A percentile compares a stretch with the other conserved stretches of the same genome.
phyloP scores from a whole-genome alignment of 2,329 filamentous ascomycete genomes.

The Alternaria triticina region DNA sequence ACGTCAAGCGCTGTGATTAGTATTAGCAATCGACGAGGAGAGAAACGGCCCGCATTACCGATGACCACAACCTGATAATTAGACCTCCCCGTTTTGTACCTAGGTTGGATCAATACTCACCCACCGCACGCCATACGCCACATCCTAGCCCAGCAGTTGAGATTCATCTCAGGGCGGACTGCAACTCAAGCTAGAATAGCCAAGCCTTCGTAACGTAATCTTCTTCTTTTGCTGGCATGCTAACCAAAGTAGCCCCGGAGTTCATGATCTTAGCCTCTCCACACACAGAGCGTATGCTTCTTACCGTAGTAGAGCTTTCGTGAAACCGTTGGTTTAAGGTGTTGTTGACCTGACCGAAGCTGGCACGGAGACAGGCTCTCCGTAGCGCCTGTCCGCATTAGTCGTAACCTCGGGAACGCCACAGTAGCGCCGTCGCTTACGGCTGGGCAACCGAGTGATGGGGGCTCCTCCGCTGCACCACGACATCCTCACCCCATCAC shows the following conservation, averaged over 20 bases:
- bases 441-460: background rate
- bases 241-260: background rate
- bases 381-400: background rate
- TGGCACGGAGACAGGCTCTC: constrained; percentile 2
- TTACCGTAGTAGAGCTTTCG: background rate
- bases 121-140: background rate
- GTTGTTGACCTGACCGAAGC: background rate
- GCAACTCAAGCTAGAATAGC: background rate
- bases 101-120: background rate
- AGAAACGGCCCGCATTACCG: constrained; percentile 2
- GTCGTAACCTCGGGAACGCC: constrained; percentile 4
- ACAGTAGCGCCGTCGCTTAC: constrained; percentile 4
- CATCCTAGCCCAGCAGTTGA: background rate
- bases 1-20: background rate
- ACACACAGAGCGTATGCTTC: background rate
- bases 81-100: background rate
- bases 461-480: constrained; percentile 1
- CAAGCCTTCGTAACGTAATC: background rate
- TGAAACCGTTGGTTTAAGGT: background rate
- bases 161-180: background rate
- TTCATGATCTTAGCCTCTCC: background rate
- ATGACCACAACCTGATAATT: background rate
- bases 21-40: background rate
- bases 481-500: background rate
- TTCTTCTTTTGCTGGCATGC: background rate